Percentiles rank a stretch among this genome's conserved stretches.
These are phyloP conservation scores for Claviceps pusilla DNA, from an alignment of 2,329 filamentous ascomycete genomes.

Conservation along the genomic window DNA sequence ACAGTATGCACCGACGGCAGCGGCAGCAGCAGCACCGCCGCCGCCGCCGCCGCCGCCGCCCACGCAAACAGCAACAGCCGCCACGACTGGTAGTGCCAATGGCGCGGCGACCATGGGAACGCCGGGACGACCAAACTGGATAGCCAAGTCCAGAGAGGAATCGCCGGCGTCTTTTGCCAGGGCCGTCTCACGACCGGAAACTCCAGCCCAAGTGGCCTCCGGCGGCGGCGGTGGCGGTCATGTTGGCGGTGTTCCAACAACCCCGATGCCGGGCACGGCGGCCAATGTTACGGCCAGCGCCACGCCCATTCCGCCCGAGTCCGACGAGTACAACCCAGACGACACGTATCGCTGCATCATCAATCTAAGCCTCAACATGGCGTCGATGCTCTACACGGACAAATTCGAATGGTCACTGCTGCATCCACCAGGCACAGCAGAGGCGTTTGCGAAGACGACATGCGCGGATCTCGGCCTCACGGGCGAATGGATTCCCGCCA, in stretches of 20 bases:
- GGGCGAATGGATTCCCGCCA: constrained; percentile 85
- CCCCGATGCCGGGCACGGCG: constrained; percentile 24
- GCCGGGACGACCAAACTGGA: constrained; percentile 14
- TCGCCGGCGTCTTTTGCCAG: constrained; percentile 21
- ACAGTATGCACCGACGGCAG: constrained; percentile 14
- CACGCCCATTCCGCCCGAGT: constrained; percentile 41
- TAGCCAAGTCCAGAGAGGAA: constrained; percentile 23
- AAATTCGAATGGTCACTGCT: constrained; percentile 96
- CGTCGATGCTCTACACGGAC: constrained; percentile 85
- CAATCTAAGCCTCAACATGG: constrained; percentile 76
- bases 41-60: constrained; percentile 6
- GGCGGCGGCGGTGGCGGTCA: constrained; percentile 6
- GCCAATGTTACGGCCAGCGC: constrained; percentile 55
- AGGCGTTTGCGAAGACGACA: constrained; percentile 81
- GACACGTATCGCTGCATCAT: constrained; percentile 92
- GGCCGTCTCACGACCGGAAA: constrained; percentile 35
- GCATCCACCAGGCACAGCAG: constrained; percentile 80
- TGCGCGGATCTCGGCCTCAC: constrained; percentile 81
- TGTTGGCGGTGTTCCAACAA: constrained; percentile 29
- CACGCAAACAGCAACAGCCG: constrained; percentile 3
- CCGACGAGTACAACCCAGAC: constrained; percentile 71
- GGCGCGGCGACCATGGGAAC: constrained; percentile 12
- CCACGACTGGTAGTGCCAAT: constrained; percentile 6
- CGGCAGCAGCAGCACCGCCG: constrained; percentile 11
- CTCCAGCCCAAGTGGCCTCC: constrained; percentile 36